Evolutionary conservation across 768 basidiomycete species (phyloP).

Genomic region (Naganishia vaughanmartiniae): DNA sequence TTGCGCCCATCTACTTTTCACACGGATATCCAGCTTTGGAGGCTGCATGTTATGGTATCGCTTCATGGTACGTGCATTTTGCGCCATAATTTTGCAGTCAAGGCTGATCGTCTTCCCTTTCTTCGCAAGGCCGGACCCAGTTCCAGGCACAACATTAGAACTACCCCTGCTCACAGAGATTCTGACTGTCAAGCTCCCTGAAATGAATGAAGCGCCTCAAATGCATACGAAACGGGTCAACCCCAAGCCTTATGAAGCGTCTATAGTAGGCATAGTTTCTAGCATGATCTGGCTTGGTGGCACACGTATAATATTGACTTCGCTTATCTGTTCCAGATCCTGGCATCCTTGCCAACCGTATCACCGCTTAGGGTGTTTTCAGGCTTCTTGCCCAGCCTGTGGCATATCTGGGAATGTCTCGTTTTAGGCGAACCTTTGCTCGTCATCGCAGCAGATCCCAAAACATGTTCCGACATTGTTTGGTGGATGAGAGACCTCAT

Average conservation of each 20-base stretch:
- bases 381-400: conserved; percentile 52
- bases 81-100: no score
- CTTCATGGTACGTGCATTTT: conserved; percentile 65
- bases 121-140: conserved; percentile 67
- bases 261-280: conserved; percentile 38
- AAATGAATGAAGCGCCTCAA: conserved; percentile 69
- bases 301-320: neutral
- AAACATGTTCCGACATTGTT: conserved; percentile 74
- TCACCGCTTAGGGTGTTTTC: conserved; percentile 50
- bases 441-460: conserved; percentile 73
- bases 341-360: conserved; percentile 50
- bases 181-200: conserved; percentile 69
- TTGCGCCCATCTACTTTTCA: conserved; percentile 65
- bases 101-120: no score
- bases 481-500: conserved; percentile 90
- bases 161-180: conserved; percentile 80
- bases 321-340: conserved; percentile 37
- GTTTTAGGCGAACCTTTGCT: conserved; percentile 86
- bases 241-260: neutral
- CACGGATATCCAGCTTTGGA: conserved; percentile 80
- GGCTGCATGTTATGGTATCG: conserved; percentile 78
- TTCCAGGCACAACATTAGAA: conserved; percentile 66
- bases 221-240: conserved; percentile 46
- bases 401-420: conserved; percentile 80
- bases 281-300: conserved; percentile 53